Evolutionary conservation across 2,329 filamentous ascomycete species (phyloP), one percentile per base, ranked within the genome.

Genomic region (Podosphaera aphanis): DNA sequence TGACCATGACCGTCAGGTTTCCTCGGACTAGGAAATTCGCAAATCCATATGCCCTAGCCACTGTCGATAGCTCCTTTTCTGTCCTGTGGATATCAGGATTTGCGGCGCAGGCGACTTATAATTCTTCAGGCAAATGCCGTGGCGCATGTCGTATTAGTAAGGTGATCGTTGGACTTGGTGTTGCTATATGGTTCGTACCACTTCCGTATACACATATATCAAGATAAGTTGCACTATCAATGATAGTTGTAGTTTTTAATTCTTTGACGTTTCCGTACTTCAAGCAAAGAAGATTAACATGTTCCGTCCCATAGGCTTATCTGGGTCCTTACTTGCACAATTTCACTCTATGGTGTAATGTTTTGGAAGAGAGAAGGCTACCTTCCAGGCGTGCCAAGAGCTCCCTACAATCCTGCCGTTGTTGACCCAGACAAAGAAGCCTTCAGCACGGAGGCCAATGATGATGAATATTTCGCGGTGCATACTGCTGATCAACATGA

Each of bases 351-450:
- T 60, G 73, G 73, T 23, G 61, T 76, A 50, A 65, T 70, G 50
- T 77, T 75, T 62, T 76, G 71, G 63, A 69, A 70, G 54, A 69
- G 71, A 56, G 70, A 78, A 61, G 70, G 71, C 54, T 67, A 62
- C 47, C 66, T 78, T 15, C 75, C 75, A 1, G 74, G 74, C 15
- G 51, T 51, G 15, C 55, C 53, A 5, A 47, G 55, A 44, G 55
- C 52, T 11, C 57, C 56, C 1, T 52, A 49, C 27, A 59, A 58
- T 45, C 55, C 57, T 2, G 51, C 63, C 57, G 55, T 23, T 8
- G 77, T 77, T 52, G 75, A 79, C 57, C 75, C 75, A 0, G 74
- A 79, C 60, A 78, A 78, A 64, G 74, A 74, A 23, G 74, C 74
- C 49, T 79, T 79, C 62, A 77, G 73, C 47, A 76, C 74, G 60